Conservation (phyloP, 2,329 filamentous ascomycete species). For the Cordyceps javanica region DNA sequence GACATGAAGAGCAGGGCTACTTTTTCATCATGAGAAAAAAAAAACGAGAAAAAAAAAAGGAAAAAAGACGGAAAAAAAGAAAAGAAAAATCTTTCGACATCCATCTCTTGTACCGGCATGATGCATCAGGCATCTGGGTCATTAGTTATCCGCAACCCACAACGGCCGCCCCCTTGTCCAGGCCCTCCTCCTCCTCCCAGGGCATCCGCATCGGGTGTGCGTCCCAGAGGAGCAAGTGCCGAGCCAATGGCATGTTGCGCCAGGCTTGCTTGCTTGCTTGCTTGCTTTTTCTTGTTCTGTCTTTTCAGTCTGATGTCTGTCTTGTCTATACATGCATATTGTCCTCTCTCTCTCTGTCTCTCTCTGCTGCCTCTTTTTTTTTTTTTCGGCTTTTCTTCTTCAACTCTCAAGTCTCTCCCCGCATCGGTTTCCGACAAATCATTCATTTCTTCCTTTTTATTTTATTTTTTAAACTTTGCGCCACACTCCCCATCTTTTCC, state of each 20-base stretch:
- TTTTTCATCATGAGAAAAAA: no score
- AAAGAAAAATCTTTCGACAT: no score
- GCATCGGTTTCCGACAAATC: neutral
- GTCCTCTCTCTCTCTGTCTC: neutral
- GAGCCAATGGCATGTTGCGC: slow-evolving; percentile 9
- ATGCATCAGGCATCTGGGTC: no score
- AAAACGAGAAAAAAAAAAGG: no score
- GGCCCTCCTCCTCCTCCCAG: neutral
- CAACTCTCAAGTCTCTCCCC: no score
- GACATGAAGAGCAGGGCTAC: no score
- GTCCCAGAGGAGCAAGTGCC: neutral
- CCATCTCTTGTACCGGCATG: no score
- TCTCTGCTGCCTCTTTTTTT: neutral
- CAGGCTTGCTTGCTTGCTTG: neutral
- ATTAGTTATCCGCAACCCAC: no score
- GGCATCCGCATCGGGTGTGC: neutral
- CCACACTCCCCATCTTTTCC: neutral
- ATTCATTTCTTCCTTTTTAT: neutral
- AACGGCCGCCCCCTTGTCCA: neutral
- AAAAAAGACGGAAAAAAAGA: no score
- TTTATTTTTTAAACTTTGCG: neutral
- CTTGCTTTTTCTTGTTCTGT: neutral
- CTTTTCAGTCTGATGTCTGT: neutral
- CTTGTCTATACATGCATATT: neutral
- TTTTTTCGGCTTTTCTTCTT: no score